Evolutionary conservation across 2,329 filamentous ascomycete genomes (phyloP).

Genomic region (Scolecobasidium constrictum): DNA sequence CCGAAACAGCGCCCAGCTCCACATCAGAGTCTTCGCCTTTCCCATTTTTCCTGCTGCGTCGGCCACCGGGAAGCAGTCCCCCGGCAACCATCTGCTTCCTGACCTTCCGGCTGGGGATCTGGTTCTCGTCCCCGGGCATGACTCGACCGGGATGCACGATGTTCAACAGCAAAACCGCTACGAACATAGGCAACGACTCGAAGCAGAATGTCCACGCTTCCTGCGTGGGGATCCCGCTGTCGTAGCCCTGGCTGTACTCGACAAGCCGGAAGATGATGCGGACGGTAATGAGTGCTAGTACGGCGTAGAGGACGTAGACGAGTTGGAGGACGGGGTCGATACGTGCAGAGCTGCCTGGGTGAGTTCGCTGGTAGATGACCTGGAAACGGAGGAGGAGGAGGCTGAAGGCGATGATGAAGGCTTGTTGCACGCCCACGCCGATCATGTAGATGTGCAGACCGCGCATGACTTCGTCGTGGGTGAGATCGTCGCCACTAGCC

Average conservation of each 20-base stretch:
- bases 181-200: conserved; percentile 46
- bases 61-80: neutral
- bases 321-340: neutral
- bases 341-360: neutral
- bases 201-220: conserved; percentile 42
- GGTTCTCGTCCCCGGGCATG: conserved; percentile 5
- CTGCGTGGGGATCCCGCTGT: conserved; percentile 37
- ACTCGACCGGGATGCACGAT: conserved; percentile 17
- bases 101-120: neutral
- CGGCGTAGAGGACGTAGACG: conserved; percentile 24
- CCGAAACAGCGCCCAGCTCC: too few relatives aligned
- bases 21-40: neutral
- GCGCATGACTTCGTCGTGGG: conserved; percentile 14
- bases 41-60: neutral
- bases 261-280: conserved; percentile 51
- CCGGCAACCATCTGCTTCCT: neutral
- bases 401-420: conserved; percentile 20
- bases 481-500: conserved; percentile 13
- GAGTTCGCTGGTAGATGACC: conserved; percentile 4
- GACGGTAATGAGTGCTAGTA: conserved; percentile 32
- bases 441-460: conserved; percentile 34
- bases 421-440: conserved; percentile 16
- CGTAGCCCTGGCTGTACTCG: conserved; percentile 41
- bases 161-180: conserved; percentile 21
- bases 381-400: conserved; percentile 13